Base-by-base conservation (phyloP, 2,329 filamentous ascomycete genomes). In the Xylariaceae sp. region DNA sequence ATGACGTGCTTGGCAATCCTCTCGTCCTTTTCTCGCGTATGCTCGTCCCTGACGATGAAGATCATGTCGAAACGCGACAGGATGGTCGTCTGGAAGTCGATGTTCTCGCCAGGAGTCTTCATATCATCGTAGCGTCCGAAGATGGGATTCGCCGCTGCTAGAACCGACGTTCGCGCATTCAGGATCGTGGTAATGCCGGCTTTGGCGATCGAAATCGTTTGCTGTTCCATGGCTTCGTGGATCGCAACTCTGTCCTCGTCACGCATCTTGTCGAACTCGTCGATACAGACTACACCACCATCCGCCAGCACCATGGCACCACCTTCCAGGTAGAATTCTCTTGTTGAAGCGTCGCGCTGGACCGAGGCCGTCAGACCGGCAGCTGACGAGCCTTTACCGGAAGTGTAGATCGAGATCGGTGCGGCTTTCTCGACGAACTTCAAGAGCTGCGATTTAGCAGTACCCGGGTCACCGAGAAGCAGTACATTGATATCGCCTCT, bases 191-290 rank as follows among this genome's bases (percentile, higher is more conserved):
- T 98, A 59, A 98, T 98, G 54, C 92, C 92, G 1, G 92, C 92
- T 67, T 98, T 97, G 48, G 92, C 92, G 54, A 98, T 97, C 9
- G 92, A 97, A 45, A 98, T 98, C 0, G 92, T 98, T 64, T 98
- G 92, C 67, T 98, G 92, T 62, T 98, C 92, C 92, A 98, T 98
- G 42, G 92, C 92, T 75, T 98, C 92, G 72, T 98, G 92, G 51
- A 98, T 98, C 2, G 92, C 92, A 5, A 97, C 92, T 53, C 92
- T 78, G 55, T 98, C 92, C 63, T 98, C 92, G 59, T 98, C 92
- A 47, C 92, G 78, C 92, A 98, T 98, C 72, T 98, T 98, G 69
- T 98, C 92, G 59, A 98, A 98, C 66, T 98, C 92, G 59, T 98
- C 92, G 53, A 98, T 98, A 64, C 92, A 97, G 8, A 97, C 92